Base-by-base conservation (phyloP, 2,329 filamentous ascomycete species). In the Trichoderma brevicompactum region DNA sequence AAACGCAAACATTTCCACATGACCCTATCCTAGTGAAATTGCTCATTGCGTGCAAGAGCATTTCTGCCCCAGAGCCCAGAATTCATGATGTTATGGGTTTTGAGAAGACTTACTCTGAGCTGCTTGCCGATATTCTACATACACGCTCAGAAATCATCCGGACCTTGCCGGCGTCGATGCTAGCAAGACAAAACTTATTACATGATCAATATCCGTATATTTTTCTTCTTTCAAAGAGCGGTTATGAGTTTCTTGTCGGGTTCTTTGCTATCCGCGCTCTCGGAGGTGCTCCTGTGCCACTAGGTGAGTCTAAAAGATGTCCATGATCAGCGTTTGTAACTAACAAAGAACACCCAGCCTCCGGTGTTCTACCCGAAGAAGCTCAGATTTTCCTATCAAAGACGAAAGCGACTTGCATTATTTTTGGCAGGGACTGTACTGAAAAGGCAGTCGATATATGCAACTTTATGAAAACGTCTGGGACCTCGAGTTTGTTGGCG, bases 221-320 rank as follows among this genome's bases (percentile, higher is more conserved):
- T 6, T 19, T 40, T 5, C 49, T 64, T 41, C 67, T 68, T 10
- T 56, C 67, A 40, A 36, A 19, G 5, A 66, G 66, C 6, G 69
- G 70, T 3, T 71, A 71, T 43, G 70, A 70, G 43, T 71, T 70
- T 28, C 28, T 69, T 13, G 70, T 71, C 2, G 69, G 67, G 1
- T 71, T 70, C 49, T 70, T 70, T 34, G 67, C 69, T 7, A 56
- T 68, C 15, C 64, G 66, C 15, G 69, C 65, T 2, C 43, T 71
- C 1, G 69, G 68, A 1, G 68, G 68, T 6, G 68, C 66, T 17
- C 65, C 56, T 34, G 28, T 69, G 7, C 64, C 69, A 2, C 12
- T 70, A 12, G 65, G 67, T 67, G 36, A 36, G 59, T 41, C 17
- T 19, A 55, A 55, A 32, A 19, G 40, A 56, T 32, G 28, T 15